phyloP scores from a whole-genome alignment of 2,329 filamentous ascomycete species.

The Tolypocladium tundrense region DNA sequence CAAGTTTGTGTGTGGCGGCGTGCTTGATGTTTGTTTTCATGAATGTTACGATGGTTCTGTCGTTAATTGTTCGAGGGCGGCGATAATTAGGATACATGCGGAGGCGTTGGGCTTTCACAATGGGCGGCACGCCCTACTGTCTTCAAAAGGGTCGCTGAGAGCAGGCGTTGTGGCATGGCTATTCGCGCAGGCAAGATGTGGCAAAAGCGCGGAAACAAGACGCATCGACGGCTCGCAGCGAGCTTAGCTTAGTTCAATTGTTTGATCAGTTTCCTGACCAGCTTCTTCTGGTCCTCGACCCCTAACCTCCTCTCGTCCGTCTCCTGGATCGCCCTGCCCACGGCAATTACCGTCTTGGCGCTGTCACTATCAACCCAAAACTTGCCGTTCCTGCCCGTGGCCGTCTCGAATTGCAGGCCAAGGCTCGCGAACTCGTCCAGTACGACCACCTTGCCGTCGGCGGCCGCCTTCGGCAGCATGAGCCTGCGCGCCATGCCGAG shows the following conservation, averaged over 20 bases:
- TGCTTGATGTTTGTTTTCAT: too few relatives aligned
- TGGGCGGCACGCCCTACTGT: not conserved
- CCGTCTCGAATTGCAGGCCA: conserved; percentile 83
- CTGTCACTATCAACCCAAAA: conserved; percentile 83
- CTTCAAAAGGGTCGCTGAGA: not conserved
- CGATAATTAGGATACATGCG: not conserved
- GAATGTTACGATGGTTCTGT: not conserved
- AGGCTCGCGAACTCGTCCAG: conserved; percentile 68
- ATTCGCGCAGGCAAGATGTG: not conserved
- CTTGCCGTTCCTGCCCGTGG: conserved; percentile 83
- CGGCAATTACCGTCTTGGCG: conserved; percentile 60
- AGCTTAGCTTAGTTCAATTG: conserved; percentile 32
- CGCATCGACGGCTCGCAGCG: not conserved
- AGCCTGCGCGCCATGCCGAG: conserved; percentile 72
- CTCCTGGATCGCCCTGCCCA: conserved; percentile 68
- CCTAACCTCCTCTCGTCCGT: conserved; percentile 60
- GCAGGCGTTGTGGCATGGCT: not conserved
- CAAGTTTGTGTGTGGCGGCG: too few relatives aligned
- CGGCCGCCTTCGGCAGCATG: conserved; percentile 52
- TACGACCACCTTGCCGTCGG: conserved; percentile 57
- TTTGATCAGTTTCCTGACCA: conserved; percentile 57
- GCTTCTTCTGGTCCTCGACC: conserved; percentile 57
- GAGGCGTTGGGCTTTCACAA: not conserved
- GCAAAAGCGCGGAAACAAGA: not conserved
- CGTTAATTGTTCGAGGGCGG: not conserved